Percentiles rank a stretch among this genome's conserved stretches.
Evolutionary conservation across 1,284 basidiomycete genomes (phyloP).

Genomic region (Bjerkandera adusta): DNA sequence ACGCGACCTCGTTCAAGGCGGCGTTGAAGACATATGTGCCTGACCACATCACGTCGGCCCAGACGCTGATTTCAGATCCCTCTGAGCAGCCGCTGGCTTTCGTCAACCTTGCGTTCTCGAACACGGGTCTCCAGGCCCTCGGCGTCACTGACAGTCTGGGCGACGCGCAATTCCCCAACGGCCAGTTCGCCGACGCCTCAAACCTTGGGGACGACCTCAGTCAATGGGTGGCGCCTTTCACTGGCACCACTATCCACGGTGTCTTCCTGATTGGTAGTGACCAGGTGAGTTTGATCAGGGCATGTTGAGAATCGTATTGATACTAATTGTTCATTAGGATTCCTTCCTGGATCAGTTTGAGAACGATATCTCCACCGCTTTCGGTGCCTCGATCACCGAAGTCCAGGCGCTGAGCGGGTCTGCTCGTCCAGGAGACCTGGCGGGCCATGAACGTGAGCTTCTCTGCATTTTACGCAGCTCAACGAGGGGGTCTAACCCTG

Average conservation of each 20-base stretch:
- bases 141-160: slow-evolving; percentile 11
- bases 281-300: slow-evolving; percentile 5
- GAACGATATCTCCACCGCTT: slow-evolving; percentile 3
- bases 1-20: slow-evolving; percentile 10
- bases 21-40: slow-evolving; percentile 11
- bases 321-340: not conserved
- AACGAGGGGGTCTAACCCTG: not conserved
- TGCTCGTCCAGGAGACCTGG: slow-evolving; percentile 9
- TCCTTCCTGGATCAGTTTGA: slow-evolving; percentile 3
- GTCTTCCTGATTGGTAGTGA: slow-evolving; percentile 15
- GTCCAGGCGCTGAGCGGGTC: slow-evolving; percentile 1
- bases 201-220: slow-evolving; percentile 10
- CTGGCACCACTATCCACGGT: slow-evolving; percentile 13
- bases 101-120: slow-evolving; percentile 14
- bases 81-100: slow-evolving; percentile 11
- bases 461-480: not conserved
- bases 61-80: slow-evolving; percentile 9
- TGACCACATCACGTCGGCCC: slow-evolving; percentile 8
- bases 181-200: slow-evolving; percentile 10
- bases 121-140: slow-evolving; percentile 8
- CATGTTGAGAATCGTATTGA: no score
- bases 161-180: slow-evolving; percentile 8
- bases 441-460: slow-evolving; percentile 14
- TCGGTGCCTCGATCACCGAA: slow-evolving; percentile 9
- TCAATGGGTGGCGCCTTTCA: slow-evolving; percentile 10